phyloP scores from a whole-genome alignment of 1,139 yeast genomes.

The Yamadazyma pseudoaaseri region DNA sequence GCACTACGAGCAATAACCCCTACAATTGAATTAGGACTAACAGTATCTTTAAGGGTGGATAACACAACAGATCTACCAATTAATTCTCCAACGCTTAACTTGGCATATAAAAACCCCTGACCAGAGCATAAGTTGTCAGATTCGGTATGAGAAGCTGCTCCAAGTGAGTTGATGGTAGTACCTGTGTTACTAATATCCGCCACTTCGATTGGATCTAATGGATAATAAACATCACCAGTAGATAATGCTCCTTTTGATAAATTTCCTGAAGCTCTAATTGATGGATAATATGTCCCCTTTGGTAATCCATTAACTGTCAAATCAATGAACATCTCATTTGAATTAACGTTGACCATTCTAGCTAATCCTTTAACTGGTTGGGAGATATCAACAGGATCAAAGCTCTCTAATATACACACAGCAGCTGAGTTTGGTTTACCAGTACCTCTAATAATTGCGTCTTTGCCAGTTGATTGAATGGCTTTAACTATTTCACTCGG shows the following conservation, averaged over 20 bases:
- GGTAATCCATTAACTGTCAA: slow-evolving; percentile 72
- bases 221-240: slow-evolving; percentile 55
- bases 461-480: slow-evolving; percentile 73
- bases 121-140: slow-evolving; percentile 42
- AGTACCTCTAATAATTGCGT: slow-evolving; percentile 89
- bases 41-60: slow-evolving; percentile 39
- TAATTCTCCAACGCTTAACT: slow-evolving; percentile 56
- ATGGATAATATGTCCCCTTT: slow-evolving; percentile 66
- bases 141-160: slow-evolving; percentile 28
- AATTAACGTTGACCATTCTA: slow-evolving; percentile 72
- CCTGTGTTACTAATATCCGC: slow-evolving; percentile 29
- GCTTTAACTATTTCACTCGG: slow-evolving; percentile 69
- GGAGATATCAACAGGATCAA: slow-evolving; percentile 43
- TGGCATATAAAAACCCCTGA: slow-evolving; percentile 62
- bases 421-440: slow-evolving; percentile 89
- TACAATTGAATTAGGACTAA: slow-evolving; percentile 49
- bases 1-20: slow-evolving; percentile 97
- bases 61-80: slow-evolving; percentile 83
- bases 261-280: slow-evolving; percentile 71
- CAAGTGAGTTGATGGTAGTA: slow-evolving; percentile 39
- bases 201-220: slow-evolving; percentile 50
- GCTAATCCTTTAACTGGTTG: slow-evolving; percentile 85
- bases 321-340: slow-evolving; percentile 59
- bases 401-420: slow-evolving; percentile 82
- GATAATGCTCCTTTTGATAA: slow-evolving; percentile 70